These are phyloP conservation scores for Acrocalymma vagum DNA, from an alignment of 2,329 filamentous ascomycete species.

Conservation along the genomic window DNA sequence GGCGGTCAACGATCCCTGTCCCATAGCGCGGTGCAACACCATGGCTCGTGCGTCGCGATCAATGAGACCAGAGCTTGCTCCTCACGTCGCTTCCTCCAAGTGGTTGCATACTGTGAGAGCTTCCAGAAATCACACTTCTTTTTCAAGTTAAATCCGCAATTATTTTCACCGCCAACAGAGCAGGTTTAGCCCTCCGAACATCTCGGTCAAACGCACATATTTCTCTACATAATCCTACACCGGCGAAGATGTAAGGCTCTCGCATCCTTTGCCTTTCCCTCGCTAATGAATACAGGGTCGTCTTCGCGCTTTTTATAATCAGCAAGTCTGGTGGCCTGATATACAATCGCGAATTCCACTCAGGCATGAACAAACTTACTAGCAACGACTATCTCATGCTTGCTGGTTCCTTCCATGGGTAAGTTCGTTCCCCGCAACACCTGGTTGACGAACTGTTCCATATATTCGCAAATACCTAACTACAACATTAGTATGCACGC, in stretches of 20 bases:
- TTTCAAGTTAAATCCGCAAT: too few species aligned
- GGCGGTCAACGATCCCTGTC: constrained; percentile 14
- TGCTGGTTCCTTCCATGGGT: constrained; percentile 97
- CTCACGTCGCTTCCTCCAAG: too few species aligned
- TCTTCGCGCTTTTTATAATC: constrained; percentile 95
- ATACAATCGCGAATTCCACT: constrained; percentile 93
- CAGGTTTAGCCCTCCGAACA: too few species aligned
- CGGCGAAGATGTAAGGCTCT: too few species aligned
- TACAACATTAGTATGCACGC: constrained; percentile 65
- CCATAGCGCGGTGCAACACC: constrained; percentile 4
- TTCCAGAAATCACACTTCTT: too few species aligned
- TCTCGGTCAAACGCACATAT: too few species aligned
- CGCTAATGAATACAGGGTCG: constrained; percentile 71
- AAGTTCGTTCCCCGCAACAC: constrained; percentile 39
- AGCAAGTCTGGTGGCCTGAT: constrained; percentile 98
- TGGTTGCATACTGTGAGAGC: too few species aligned
- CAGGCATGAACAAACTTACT: constrained; percentile 84
- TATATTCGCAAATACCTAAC: constrained; percentile 8
- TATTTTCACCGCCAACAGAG: too few species aligned
- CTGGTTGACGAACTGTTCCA: too few species aligned
- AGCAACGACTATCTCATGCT: constrained; percentile 98
- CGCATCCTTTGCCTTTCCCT: too few species aligned
- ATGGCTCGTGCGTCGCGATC: constrained; percentile 6
- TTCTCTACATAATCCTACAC: too few species aligned
- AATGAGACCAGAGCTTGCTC: background rate